Conservation (phyloP, 225 moss, liverwort and hornwort genomes). For the Thuidium tamariscinum region DNA sequence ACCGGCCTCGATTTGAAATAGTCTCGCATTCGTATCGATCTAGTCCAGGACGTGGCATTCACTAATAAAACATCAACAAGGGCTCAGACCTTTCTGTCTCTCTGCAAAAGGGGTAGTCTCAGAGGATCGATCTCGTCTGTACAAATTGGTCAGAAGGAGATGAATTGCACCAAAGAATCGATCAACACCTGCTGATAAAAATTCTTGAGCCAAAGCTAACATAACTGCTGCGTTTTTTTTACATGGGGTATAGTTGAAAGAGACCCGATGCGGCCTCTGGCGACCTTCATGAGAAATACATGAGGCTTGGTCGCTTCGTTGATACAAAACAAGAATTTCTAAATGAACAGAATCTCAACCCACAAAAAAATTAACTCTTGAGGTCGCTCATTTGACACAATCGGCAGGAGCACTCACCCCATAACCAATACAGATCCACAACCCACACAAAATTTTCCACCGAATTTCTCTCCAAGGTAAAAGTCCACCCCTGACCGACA, state of each 20-base stretch:
- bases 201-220: neutral
- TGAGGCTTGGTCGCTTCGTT: neutral
- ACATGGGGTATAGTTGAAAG: neutral
- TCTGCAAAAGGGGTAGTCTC: neutral
- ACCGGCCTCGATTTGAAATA: neutral
- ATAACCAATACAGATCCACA: neutral
- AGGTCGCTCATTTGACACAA: neutral
- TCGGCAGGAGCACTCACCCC: neutral
- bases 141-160: neutral
- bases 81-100: neutral
- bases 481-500: neutral
- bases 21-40: neutral
- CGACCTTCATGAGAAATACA: neutral
- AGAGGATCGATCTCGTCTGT: neutral
- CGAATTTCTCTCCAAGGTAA: neutral
- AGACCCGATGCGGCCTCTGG: neutral
- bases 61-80: neutral
- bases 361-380: neutral
- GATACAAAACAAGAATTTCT: neutral
- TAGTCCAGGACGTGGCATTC: neutral
- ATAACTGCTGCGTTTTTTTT: neutral
- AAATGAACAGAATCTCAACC: neutral
- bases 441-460: neutral
- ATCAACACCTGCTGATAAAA: too few relatives aligned
- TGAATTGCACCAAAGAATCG: neutral